These are phyloP conservation scores for Physcomitrellopsis africana DNA, from an alignment of 225 moss, liverwort and hornwort species.

Conservation along the genomic window DNA sequence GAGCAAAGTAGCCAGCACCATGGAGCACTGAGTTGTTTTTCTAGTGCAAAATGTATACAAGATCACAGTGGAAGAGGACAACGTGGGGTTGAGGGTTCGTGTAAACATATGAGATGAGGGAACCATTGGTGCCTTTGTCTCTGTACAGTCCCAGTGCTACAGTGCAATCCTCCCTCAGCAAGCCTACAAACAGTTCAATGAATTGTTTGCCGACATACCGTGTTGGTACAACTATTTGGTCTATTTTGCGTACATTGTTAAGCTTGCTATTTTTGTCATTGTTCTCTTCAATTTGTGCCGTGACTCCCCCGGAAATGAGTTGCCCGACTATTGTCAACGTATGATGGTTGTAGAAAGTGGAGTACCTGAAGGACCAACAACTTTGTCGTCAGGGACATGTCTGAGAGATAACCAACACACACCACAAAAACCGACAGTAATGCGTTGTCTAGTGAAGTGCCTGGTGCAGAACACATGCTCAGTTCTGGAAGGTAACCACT, in stretches of 20 bases:
- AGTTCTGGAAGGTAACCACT: not conserved
- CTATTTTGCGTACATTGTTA: slow-evolving; percentile 31
- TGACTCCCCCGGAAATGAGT: slow-evolving; percentile 56
- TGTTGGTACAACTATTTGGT: slow-evolving; percentile 47
- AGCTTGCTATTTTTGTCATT: not conserved
- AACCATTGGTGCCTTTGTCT: slow-evolving; percentile 43
- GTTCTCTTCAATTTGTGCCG: not conserved
- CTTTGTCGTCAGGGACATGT: not conserved
- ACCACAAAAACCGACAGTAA: too few species aligned
- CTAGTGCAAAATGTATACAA: slow-evolving; percentile 48
- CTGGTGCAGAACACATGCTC: not conserved
- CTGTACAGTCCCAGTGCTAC: slow-evolving; percentile 51
- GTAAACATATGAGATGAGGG: slow-evolving; percentile 49
- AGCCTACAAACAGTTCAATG: slow-evolving; percentile 42
- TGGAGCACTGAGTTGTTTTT: not conserved
- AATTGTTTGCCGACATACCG: slow-evolving; percentile 45
- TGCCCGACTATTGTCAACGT: slow-evolving; percentile 80
- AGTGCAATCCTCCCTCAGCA: slow-evolving; percentile 31
- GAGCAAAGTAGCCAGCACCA: too few species aligned
- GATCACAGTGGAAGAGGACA: slow-evolving; percentile 30
- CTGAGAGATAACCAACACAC: not conserved
- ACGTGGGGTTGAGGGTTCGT: slow-evolving; percentile 46
- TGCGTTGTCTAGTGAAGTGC: too few species aligned
- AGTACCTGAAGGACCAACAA: slow-evolving; percentile 51
- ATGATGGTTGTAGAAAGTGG: slow-evolving; percentile 80